phyloP scores from a whole-genome alignment of 2,329 filamentous ascomycete genomes.

The Penicillium sp. region DNA sequence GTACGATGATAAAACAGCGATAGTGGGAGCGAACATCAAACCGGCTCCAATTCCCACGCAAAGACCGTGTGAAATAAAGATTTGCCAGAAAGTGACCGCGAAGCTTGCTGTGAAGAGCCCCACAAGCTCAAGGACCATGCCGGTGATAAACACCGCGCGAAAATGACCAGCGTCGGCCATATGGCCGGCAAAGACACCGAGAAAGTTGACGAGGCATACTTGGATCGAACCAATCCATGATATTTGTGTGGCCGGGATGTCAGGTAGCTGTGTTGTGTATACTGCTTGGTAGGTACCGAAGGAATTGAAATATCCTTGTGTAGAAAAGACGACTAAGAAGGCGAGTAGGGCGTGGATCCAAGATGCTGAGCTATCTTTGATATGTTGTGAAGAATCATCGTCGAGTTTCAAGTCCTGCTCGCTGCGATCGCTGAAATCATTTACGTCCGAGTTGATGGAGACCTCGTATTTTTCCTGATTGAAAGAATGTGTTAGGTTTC shows the following conservation, averaged over 20 bases:
- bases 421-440: neutral
- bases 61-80: neutral
- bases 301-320: conserved; percentile 1
- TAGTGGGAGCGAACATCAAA: neutral
- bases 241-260: neutral
- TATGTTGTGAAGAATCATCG: too few species aligned
- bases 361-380: neutral
- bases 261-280: neutral
- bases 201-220: conserved; percentile 1
- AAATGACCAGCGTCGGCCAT: neutral
- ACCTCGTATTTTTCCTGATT: neutral
- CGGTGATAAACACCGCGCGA: neutral
- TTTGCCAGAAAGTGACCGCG: neutral
- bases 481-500: neutral
- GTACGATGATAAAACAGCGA: neutral
- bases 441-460: neutral
- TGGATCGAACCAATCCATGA: neutral
- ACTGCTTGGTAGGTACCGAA: conserved; percentile 1
- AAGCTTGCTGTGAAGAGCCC: neutral
- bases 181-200: neutral
- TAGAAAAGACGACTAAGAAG: neutral
- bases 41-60: neutral
- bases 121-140: neutral
- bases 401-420: neutral
- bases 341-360: conserved; percentile 1